Evolutionary conservation across 805 yeast genomes (phyloP).

Genomic region (Lachancea meyersii): DNA sequence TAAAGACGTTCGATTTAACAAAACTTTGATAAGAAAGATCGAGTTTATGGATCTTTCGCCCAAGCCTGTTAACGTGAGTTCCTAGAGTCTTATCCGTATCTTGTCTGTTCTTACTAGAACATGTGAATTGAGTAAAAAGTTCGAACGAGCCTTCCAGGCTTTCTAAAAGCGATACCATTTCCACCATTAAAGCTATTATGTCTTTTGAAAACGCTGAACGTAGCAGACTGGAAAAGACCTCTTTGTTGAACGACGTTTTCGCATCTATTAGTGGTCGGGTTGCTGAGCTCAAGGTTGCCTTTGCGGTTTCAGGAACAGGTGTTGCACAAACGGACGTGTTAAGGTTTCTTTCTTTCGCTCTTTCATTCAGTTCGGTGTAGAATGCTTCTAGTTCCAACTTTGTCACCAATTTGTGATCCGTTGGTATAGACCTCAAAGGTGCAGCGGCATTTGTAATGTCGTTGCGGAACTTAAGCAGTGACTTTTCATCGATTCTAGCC

Average conservation of each 20-base stretch:
- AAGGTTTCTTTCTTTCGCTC: background rate
- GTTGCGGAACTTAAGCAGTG: conserved; percentile 37
- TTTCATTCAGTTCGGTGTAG: conserved; percentile 5
- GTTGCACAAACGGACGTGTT: conserved; percentile 10
- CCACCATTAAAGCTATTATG: conserved; percentile 26
- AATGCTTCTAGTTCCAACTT: conserved; percentile 16
- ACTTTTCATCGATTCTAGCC: conserved; percentile 30
- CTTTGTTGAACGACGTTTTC: conserved; percentile 6
- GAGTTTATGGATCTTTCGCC: conserved; percentile 28
- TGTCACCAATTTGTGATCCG: conserved; percentile 19
- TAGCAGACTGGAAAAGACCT: conserved; percentile 29
- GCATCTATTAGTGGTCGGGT: background rate
- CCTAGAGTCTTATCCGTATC: conserved; percentile 10
- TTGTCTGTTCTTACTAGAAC: background rate
- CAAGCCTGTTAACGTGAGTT: conserved; percentile 19
- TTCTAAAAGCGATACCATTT: conserved; percentile 30
- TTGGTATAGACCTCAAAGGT: conserved; percentile 39
- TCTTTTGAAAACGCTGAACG: conserved; percentile 31
- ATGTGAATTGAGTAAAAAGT: background rate
- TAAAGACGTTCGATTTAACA: conserved; percentile 33
- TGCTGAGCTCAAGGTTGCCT: conserved; percentile 26
- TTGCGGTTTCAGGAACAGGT: conserved; percentile 23
- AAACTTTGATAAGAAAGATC: conserved; percentile 35
- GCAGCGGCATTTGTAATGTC: conserved; percentile 36
- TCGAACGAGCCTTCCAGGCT: conserved; percentile 10